A percentile compares a stretch with the other conserved stretches of the same genome.
These are phyloP conservation scores for Amaranthus cruentus DNA, from an alignment of 148 eudicot species.

Conservation along the genomic window DNA sequence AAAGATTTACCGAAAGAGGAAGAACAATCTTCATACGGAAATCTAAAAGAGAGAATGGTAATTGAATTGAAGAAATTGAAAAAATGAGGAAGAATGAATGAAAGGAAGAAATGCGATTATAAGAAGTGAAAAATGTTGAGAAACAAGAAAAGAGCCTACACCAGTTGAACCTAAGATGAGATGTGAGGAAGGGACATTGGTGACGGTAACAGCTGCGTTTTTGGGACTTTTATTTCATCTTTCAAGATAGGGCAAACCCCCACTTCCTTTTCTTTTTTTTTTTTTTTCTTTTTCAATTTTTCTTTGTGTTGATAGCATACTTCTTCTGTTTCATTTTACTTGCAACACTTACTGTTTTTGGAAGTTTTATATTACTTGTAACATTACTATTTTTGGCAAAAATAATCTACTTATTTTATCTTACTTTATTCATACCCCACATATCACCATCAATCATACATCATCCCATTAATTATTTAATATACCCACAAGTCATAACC, in stretches of 20 bases:
- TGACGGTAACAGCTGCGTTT: conserved; percentile 30
- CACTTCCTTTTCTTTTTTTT: background rate
- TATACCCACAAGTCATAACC: too few species aligned
- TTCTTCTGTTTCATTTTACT: too few species aligned
- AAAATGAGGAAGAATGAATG: background rate
- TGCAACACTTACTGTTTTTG: too few species aligned
- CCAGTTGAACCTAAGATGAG: conserved; percentile 28
- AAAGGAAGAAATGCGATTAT: background rate
- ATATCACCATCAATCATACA: too few species aligned
- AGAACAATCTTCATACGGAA: conserved; percentile 9
- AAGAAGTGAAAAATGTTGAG: background rate
- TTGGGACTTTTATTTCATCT: conserved; percentile 9
- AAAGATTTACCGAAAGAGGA: conserved; percentile 30
- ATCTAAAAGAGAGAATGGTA: background rate
- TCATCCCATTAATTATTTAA: too few species aligned
- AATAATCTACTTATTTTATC: too few species aligned
- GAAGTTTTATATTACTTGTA: too few species aligned
- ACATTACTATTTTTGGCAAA: too few species aligned
- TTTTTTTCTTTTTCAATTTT: background rate
- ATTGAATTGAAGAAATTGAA: background rate
- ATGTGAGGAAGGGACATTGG: conserved; percentile 3
- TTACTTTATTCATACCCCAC: too few species aligned
- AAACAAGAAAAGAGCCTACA: conserved; percentile 23
- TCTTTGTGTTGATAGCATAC: too few species aligned
- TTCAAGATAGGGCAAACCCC: background rate